Conservation (phyloP, 805 yeast genomes). For the Citeromyces nyonsensis region DNA sequence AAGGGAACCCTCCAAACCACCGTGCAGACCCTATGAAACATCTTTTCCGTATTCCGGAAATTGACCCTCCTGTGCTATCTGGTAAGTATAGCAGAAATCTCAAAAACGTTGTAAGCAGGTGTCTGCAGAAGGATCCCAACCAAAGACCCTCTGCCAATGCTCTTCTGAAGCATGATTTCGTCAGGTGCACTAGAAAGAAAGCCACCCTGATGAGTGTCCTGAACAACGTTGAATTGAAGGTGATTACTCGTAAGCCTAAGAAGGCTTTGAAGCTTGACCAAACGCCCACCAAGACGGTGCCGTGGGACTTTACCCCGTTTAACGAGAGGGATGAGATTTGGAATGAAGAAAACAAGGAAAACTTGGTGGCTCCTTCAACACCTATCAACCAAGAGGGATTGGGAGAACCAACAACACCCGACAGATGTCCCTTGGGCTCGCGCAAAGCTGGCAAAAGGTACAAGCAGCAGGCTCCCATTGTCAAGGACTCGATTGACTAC, state of each 20-base stretch:
- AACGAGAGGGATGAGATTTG: neutral
- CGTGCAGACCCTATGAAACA: slow-evolving; percentile 67
- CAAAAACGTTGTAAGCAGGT: slow-evolving; percentile 11
- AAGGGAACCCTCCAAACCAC: slow-evolving; percentile 71
- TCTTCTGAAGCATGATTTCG: slow-evolving; percentile 30
- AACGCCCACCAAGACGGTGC: neutral
- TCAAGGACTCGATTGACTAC: slow-evolving; percentile 12
- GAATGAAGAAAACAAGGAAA: neutral
- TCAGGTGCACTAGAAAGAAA: slow-evolving; percentile 19
- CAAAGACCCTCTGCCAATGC: slow-evolving; percentile 28
- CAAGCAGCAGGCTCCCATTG: neutral
- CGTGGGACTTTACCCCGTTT: neutral
- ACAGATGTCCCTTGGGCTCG: neutral
- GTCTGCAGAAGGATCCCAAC: slow-evolving; percentile 6
- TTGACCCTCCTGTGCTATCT: slow-evolving; percentile 42
- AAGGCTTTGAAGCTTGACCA: neutral
- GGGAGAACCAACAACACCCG: neutral
- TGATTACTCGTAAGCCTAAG: slow-evolving; percentile 4
- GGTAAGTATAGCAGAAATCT: slow-evolving; percentile 28
- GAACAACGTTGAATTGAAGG: slow-evolving; percentile 15
- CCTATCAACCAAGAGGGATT: neutral
- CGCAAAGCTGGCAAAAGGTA: neutral
- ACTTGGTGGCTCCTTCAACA: neutral
- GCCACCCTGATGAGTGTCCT: slow-evolving; percentile 19
- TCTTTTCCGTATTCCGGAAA: slow-evolving; percentile 50